Base-by-base conservation (phyloP, 352 stramenopile genomes). In the Aphanomyces astaci region DNA sequence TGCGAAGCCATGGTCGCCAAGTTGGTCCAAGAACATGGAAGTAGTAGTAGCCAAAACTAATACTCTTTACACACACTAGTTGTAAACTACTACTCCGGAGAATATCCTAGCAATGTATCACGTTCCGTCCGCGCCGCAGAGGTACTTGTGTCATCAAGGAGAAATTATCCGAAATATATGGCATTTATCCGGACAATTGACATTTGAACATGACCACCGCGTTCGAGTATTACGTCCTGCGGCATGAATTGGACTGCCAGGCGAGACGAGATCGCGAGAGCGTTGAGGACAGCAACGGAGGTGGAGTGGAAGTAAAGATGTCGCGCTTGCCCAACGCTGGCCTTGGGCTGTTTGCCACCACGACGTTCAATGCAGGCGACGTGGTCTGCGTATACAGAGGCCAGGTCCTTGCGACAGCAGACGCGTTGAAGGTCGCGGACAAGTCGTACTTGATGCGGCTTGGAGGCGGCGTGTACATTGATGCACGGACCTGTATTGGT, bases 401-500 rank as follows among this genome's bases (percentile, higher is more conserved):
- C 46, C 32, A 68, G 7, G 66, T 78, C 25, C 72, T 72, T 32
- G 13, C 63, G 19, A 88, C 78, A 22, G 55, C 70, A 1, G 75
- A 78, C 10, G 84, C 84, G 5, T 82, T 84, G 73, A 74, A 83
- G 62, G 70, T 83, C 1, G 48, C 62, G 22, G 83, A 92, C 74
- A 92, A 94, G 70, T 71, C 76, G 19, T 94, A 90, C 63, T 72
- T 94, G 30, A 92, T 94, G 83, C 87, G 83, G 39, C 71, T 94
- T n/a, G 83, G 85, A 56, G 71, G 83, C n/a, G 76, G 76, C 54
- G 80, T 81, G 49, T 94, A 90, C 75, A 77, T 94, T 31, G 85
- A 94, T 70, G 82, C 85, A 22, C 72, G 75, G 28, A n/a, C 83
- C 24, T 76, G 63, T 3, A 65, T 66, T 0, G 13, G 86, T 17